Base-by-base conservation (phyloP, 2,329 filamentous ascomycete genomes). In the Talaromyces sp. region DNA sequence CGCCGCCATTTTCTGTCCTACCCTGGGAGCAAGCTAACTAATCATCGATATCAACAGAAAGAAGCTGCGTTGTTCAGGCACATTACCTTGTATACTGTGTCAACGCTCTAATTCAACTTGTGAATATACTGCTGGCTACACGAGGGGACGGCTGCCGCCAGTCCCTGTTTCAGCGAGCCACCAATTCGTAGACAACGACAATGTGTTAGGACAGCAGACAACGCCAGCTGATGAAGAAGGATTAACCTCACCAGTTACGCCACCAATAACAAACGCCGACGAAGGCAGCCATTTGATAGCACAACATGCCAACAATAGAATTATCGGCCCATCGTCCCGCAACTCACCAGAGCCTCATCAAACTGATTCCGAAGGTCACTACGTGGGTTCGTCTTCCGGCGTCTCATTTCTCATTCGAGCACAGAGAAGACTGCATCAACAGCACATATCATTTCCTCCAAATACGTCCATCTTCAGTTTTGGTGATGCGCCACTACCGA, bases 81-180 rank as follows among this genome's bases (percentile, higher is more conserved):
- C 19, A 13, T 19, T 47, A 22, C 43, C 43, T 47, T 47, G 43
- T 10, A 10, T 47, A 11, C 43, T 47, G 4, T 47, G 43, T 22
- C 43, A 47, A 22, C 43, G 52, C 65, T 70, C 59, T 68, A 60
- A 54, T 16, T 33, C 43, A 50, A 19, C 35, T n/a, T 43, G 84
- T 72, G 81, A 81, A 19, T 86, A 83, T 68, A 80, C 80, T 27
- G 82, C 83, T 22, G 76, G 78, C 0, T 85, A 86, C 68, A 81
- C 78, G 19, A 74, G 83, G 66, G 81, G 81, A 4, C 74, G 81
- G 67, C 66, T 80, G 39, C 80, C 81, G 8, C 75, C 54, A 8
- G 67, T 69, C 56, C 69, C 78, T 35, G 73, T 82, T 19, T 19
- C 19, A 19, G 19, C 43, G 9, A 47, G 43, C 43, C 43, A 47